Evolutionary conservation across 441 rosid genomes (phyloP), one percentile per base, ranked within the genome.

Genomic region (Arabidopsis lyrata): DNA sequence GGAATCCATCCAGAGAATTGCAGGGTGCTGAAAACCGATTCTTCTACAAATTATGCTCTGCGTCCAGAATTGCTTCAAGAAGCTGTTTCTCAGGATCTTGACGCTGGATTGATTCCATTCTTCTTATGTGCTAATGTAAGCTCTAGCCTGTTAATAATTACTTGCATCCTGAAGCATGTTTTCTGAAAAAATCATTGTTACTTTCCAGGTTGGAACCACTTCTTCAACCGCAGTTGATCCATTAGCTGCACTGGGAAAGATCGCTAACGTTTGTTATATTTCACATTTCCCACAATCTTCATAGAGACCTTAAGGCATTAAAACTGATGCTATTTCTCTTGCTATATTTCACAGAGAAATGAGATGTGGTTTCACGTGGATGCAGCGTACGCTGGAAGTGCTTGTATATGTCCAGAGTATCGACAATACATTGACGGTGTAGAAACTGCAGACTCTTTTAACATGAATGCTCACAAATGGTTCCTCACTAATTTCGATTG

Each of bases 371-470:
- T 91, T 79, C 98, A 91, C 58, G 85, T 90, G 75, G 97, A 91
- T 84, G 93, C 96, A 70, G 97, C 97, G 6, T 91, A 94, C 48
- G 97, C 97, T 61, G 98, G 96, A 83, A 94, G 95, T 77, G 92
- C 97, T 27, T 94, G 98, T 64, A 79, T 94, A 70, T 91, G 97
- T 84, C 93, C 97, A 15, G 97, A 93, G 83, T 88, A 72, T 78
- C 85, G 95, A 13, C 80, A 81, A 4, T 84, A 87, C 80, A 83
- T 91, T 64, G 77, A 91, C 45, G 97, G 97, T 1, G 87, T 91
- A 36, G 97, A 94, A 85, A 84, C 83, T 71, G 92, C 98, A 14
- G 96, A 94, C 76, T 94, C 98, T 7, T 94, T 91, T 75, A 88
- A 87, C 84, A 85, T 91, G 90, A 94, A 94, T 77, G 93, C 96